Base-by-base conservation (phyloP, 495 filamentous ascomycete genomes). In the Choiromyces venosus region DNA sequence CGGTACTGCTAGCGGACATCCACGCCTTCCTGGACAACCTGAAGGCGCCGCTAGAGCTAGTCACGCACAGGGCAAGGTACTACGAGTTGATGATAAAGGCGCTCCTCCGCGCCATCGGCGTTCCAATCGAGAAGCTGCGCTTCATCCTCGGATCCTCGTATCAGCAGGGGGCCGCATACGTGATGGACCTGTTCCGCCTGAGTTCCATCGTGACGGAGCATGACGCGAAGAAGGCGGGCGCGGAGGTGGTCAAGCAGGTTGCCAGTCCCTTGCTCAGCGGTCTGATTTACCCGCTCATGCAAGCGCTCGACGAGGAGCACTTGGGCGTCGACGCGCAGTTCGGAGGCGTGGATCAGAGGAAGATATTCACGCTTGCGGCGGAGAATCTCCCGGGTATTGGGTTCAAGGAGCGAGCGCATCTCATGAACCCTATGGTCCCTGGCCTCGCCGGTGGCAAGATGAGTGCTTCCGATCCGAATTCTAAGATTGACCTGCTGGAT, bases 401-500 rank as follows among this genome's bases (percentile, higher is more conserved):
- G 7, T 93, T 91, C 83, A 86, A 86, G 69, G 85, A 91, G 81
- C 87, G 93, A 52, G 92, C 92, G 37, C 94, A 97, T 83, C 78
- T 97, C 66, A 91, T 97, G 86, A 97, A 92, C 78, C 87, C 91
- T 1, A 96, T 99, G 91, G 89, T 98, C 9, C 88, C 92, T 0
- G 94, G 95, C 21, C 83, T 98, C 3, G 86, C 84, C 44, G 92
- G 92, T 25, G 95, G 91, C 35, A 79, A 79, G 42, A 78, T 88
- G 85, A 84, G 84, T 72, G 83, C 84, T 21, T 86, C 83, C 35
- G 87, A 88, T 73, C 84, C 87, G 40, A 90, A 93, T 78, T 90
- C 86, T 67, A 96, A 99, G 85, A 97, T 98, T 76, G 95, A 98
- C 82, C 85, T 99, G 10, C 86, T 99, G 7, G 95, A 99, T 75